Evolutionary conservation across 2,329 filamentous ascomycete genomes (phyloP).

Genomic region (Rutstroemia sp.): DNA sequence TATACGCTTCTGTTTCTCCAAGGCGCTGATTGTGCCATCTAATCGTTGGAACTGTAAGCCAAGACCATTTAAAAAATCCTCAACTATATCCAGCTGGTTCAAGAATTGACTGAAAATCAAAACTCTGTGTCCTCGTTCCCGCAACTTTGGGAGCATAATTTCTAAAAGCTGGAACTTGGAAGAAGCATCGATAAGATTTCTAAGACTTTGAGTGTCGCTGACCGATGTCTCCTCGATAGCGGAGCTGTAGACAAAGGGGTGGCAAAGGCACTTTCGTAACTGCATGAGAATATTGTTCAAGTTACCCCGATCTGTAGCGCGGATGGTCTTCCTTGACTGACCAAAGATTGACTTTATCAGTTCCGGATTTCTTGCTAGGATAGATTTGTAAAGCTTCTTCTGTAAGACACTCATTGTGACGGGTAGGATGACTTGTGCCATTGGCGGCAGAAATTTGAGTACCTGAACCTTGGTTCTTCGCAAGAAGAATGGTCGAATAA

Average conservation of each 20-base stretch:
- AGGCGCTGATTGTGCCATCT: conserved; percentile 72
- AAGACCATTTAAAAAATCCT: conserved; percentile 80
- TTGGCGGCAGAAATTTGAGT: conserved; percentile 82
- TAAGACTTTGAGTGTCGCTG: conserved; percentile 54
- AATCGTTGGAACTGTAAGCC: conserved; percentile 69
- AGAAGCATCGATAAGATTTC: conserved; percentile 84
- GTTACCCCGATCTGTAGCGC: conserved; percentile 65
- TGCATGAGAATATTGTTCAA: conserved; percentile 95
- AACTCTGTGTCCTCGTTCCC: conserved; percentile 79
- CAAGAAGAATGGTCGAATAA: conserved; percentile 67
- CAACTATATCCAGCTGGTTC: conserved; percentile 77
- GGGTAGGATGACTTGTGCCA: conserved; percentile 91
- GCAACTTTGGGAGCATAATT: conserved; percentile 78
- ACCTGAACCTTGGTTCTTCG: conserved; percentile 84
- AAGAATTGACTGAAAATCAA: conserved; percentile 96
- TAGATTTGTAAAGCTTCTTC: conserved; percentile 89
- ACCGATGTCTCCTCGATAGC: conserved; percentile 78
- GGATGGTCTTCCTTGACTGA: conserved; percentile 49
- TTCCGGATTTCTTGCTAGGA: conserved; percentile 82
- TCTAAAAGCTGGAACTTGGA: conserved; percentile 81
- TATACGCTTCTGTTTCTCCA: conserved; percentile 91
- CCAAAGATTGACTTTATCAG: conserved; percentile 83
- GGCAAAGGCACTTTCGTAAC: conserved; percentile 86
- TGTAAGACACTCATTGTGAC: conserved; percentile 94
- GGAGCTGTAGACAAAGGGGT: conserved; percentile 89